Evolutionary conservation across 768 basidiomycete species (phyloP).

Genomic region (Paxillus involutus): DNA sequence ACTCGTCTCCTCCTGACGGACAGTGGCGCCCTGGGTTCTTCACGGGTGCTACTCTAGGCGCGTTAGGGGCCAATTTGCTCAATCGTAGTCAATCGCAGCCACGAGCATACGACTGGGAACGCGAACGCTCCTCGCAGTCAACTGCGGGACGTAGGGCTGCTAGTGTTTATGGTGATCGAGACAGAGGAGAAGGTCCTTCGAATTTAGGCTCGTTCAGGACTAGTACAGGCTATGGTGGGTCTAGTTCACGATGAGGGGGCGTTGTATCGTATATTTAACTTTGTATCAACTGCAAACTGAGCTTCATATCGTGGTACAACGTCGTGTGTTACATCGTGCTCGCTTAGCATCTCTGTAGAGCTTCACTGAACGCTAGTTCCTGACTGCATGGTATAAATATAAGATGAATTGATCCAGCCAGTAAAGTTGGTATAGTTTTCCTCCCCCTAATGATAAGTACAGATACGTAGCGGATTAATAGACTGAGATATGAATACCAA

Average conservation of each 20-base stretch:
- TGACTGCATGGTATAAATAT: neutral
- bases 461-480: conserved; percentile 10
- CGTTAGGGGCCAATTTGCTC: conserved; percentile 59
- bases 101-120: conserved; percentile 60
- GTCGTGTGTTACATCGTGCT: neutral
- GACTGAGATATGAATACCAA: conserved; percentile 13
- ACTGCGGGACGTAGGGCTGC: conserved; percentile 22
- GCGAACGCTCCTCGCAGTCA: conserved; percentile 28
- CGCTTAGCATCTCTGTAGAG: neutral
- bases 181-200: conserved; percentile 70
- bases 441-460: neutral
- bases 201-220: conserved; percentile 69
- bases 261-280: neutral
- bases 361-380: neutral
- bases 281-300: neutral
- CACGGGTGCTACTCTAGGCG: conserved; percentile 79
- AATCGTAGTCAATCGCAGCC: conserved; percentile 37
- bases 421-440: conserved; percentile 1
- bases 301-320: neutral
- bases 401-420: neutral
- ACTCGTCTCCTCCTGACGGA: conserved; percentile 28
- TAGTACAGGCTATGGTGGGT: conserved; percentile 81
- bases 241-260: conserved; percentile 57
- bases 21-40: conserved; percentile 78
- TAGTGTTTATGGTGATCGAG: conserved; percentile 32